Conservation (phyloP, 2,329 filamentous ascomycete genomes). For the Trichoderma koningii region DNA sequence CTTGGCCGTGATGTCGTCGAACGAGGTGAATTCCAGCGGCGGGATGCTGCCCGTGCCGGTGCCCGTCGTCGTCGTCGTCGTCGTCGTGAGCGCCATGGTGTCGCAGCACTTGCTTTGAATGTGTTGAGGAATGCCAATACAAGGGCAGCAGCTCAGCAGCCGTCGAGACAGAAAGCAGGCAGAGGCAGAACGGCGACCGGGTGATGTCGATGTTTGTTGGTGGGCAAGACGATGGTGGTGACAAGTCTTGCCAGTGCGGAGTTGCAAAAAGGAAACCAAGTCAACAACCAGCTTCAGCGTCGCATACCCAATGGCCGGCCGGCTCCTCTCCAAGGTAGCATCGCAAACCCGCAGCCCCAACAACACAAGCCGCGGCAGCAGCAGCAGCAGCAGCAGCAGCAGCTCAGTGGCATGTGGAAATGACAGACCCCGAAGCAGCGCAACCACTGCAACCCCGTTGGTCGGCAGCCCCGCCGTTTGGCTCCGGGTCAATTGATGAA, state of each 20-base stretch:
- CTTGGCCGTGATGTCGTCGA: slow-evolving; percentile 65
- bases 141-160: neutral
- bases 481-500: neutral
- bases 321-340: neutral
- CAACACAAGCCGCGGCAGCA: slow-evolving; percentile 1
- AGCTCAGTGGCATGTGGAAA: neutral
- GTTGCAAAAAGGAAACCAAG: too few species aligned
- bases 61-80: slow-evolving; percentile 25
- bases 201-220: neutral
- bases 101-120: neutral
- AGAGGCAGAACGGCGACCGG: neutral
- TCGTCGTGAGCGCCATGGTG: slow-evolving; percentile 45
- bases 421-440: neutral
- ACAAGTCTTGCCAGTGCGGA: too few species aligned
- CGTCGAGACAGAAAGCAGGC: neutral
- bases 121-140: neutral
- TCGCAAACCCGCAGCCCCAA: neutral
- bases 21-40: slow-evolving; percentile 60
- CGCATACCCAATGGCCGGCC: neutral
- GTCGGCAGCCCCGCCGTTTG: neutral
- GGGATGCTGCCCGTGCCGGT: slow-evolving; percentile 38
- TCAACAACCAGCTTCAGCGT: neutral
- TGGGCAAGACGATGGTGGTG: neutral
- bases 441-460: neutral
- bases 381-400: too few species aligned